Conservation (phyloP, 768 basidiomycete species). For the Myochromella boudieri region DNA sequence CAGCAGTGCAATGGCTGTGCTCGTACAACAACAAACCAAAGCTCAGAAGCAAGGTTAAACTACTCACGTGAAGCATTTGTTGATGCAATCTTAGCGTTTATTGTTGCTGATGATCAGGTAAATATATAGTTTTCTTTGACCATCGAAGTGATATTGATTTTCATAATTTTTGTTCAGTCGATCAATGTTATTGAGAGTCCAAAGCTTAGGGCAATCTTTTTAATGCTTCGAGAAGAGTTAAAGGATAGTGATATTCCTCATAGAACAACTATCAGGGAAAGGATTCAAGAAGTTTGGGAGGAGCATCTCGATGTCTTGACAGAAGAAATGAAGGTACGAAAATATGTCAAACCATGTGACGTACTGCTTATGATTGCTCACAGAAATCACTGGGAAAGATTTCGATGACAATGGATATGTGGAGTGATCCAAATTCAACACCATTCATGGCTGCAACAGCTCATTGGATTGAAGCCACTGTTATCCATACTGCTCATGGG, state of each 20-base stretch:
- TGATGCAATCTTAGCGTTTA: conserved; percentile 25
- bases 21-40: neutral
- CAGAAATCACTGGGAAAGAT: conserved; percentile 32
- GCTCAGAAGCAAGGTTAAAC: neutral
- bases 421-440: conserved; percentile 32
- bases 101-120: conserved; percentile 27
- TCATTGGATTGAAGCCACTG: conserved; percentile 34
- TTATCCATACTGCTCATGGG: conserved; percentile 18
- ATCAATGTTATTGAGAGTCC: conserved; percentile 26
- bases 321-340: conserved; percentile 19
- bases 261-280: conserved; percentile 21
- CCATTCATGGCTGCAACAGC: conserved; percentile 44
- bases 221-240: conserved; percentile 25
- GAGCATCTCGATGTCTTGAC: conserved; percentile 21
- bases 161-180: conserved; percentile 6
- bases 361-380: neutral
- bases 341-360: neutral
- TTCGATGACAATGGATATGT: conserved; percentile 35
- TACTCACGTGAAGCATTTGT: conserved; percentile 26
- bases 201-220: conserved; percentile 18
- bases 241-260: conserved; percentile 31
- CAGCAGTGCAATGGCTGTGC: neutral
- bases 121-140: conserved; percentile 3
- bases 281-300: conserved; percentile 23
- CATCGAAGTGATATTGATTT: neutral